Percentiles rank a stretch among this genome's conserved stretches.
Evolutionary conservation across 2,329 filamentous ascomycete species (phyloP).

Genomic region (Fusarium coffeatum): DNA sequence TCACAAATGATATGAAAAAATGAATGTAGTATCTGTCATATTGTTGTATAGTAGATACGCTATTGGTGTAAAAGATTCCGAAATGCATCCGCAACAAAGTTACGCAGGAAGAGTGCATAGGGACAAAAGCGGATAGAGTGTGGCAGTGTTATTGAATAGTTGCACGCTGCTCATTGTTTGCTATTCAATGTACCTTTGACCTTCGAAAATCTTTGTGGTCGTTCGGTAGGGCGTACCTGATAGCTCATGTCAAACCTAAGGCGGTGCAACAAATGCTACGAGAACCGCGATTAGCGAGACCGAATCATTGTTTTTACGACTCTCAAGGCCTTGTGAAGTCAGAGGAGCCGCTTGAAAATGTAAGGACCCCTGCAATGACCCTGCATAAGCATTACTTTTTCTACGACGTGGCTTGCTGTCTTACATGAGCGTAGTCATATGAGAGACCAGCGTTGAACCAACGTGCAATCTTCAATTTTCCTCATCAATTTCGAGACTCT

Average conservation of each 20-base stretch:
- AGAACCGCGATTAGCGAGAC: not conserved
- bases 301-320: not conserved
- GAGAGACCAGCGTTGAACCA: not conserved
- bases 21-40: not conserved
- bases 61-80: not conserved
- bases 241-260: not conserved
- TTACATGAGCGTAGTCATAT: slow-evolving; percentile 14
- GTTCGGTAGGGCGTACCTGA: not conserved
- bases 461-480: not conserved
- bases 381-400: slow-evolving; percentile 28
- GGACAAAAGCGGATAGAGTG: not conserved
- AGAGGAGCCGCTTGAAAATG: not conserved
- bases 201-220: not conserved
- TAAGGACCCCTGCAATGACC: not conserved
- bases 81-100: not conserved
- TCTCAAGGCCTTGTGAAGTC: not conserved
- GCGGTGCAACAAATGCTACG: not conserved
- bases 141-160: not conserved
- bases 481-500: not conserved
- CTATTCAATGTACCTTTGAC: not conserved
- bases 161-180: not conserved
- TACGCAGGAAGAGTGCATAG: not conserved
- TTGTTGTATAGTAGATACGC: not conserved
- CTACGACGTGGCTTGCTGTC: slow-evolving; percentile 20
- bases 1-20: not conserved